A percentile compares a stretch with the other conserved stretches of the same genome.
phyloP scores from a whole-genome alignment of 108 stramenopile genomes.

The Cyclotella cryptica region DNA sequence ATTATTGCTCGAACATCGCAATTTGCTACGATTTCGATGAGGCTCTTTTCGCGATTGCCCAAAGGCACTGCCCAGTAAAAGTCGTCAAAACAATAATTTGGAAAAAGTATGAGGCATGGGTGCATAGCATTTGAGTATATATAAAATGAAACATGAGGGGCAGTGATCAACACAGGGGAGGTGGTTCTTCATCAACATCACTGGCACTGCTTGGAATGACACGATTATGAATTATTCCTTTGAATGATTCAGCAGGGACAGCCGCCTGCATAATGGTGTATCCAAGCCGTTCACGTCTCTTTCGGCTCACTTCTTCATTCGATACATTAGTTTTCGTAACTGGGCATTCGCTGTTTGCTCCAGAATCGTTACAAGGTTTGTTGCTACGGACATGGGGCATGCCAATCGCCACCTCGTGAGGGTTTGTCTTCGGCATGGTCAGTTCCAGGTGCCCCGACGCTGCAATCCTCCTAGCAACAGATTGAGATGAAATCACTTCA shows the following conservation, averaged over 20 bases:
- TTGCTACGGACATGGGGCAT: constrained; percentile 22
- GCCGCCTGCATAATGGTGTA: constrained; percentile 31
- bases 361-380: constrained; percentile 2
- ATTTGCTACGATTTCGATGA: too few relatives aligned
- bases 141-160: background rate
- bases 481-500: constrained; percentile 64
- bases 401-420: constrained; percentile 43
- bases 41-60: too few relatives aligned
- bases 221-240: constrained; percentile 15
- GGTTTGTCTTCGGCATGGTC: constrained; percentile 80
- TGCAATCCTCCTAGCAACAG: constrained; percentile 68
- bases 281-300: constrained; percentile 49
- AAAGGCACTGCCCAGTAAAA: too few relatives aligned
- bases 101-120: too few relatives aligned
- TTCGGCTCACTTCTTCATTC: constrained; percentile 20
- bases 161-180: constrained; percentile 38
- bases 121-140: too few relatives aligned
- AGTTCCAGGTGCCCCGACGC: constrained; percentile 79
- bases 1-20: too few relatives aligned
- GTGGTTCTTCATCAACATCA: constrained; percentile 52
- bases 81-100: too few relatives aligned
- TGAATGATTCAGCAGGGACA: constrained; percentile 16
- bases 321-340: constrained; percentile 6
- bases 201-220: constrained; percentile 23
- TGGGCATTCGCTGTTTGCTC: background rate